Base-by-base conservation (phyloP, 202 grass and related monocot genomes). In the Musa balbisiana region DNA sequence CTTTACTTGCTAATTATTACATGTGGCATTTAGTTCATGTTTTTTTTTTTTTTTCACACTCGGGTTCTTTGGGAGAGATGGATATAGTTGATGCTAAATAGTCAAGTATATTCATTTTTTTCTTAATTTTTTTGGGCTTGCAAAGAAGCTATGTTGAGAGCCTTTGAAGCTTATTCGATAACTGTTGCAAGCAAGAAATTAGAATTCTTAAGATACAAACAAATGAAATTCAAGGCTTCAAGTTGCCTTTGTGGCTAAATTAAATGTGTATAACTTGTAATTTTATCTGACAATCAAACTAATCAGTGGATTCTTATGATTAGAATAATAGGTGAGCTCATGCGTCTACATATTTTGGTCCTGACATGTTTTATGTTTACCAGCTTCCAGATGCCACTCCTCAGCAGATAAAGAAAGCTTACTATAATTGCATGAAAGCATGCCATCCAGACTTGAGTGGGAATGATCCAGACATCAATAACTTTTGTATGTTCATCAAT, bases 401-500 rank as follows among this genome's bases (percentile, higher is more conserved):
- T 1, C 87, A 89, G 81, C 87, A 98, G 67, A 94, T 98, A 80
- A 98, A 93, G 83, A 92, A 92, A 76, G 91, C 91, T 13, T 98
- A 98, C 54, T 97, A 93, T 70, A 89, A 85, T 73, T 97, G 94
- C 75, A 97, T 97, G 94, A 97, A 97, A 65, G 79, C 90, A 6
- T 97, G 94, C 54, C 94, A 97, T 82, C 94, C 94, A 2, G 94
- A 97, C 77, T 86, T 97, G 3, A 93, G 94, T 11, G 94, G 94
- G 23, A 87, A 97, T 17, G 94, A 97, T 72, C 86, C 88, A 12
- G 91, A 98, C 49, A 74, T 94, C 11, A 98, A 83, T 0, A 98
- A 94, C 79, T 98, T 98, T 84, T 98, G 94, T 80, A 98, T 98
- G 88, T 98, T 98, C 74, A 90, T 98, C 81, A 98, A 98, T 9